Conservation (phyloP, 176 grass and related monocot species). For the Metroxylon sagu region DNA sequence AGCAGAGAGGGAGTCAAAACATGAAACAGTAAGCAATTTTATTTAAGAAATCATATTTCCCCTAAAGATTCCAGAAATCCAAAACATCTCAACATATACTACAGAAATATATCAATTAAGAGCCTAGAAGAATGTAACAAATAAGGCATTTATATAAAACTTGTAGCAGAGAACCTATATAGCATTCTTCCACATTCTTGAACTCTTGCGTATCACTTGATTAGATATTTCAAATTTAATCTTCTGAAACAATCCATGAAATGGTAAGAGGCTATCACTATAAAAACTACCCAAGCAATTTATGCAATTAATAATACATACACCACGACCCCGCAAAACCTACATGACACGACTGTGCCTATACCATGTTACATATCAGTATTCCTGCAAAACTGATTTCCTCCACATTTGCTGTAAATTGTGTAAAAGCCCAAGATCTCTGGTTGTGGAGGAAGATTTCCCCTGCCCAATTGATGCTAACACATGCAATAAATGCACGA, state of each 20-base stretch:
- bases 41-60: too few species aligned
- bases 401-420: slow-evolving; percentile 4
- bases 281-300: not conserved
- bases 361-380: slow-evolving; percentile 8
- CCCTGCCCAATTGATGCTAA: not conserved
- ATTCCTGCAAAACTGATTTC: slow-evolving; percentile 17
- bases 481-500: not conserved
- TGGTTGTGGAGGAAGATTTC: not conserved
- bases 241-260: not conserved
- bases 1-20: too few species aligned
- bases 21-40: too few species aligned
- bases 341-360: not conserved
- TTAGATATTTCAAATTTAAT: slow-evolving; percentile 1
- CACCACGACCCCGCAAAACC: not conserved
- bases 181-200: too few species aligned
- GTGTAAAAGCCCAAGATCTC: not conserved
- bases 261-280: not conserved
- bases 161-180: too few species aligned
- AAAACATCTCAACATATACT: too few species aligned
- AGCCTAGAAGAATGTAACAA: too few species aligned
- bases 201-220: not conserved
- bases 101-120: too few species aligned
- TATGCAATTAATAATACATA: slow-evolving; percentile 10
- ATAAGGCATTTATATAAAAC: too few species aligned
- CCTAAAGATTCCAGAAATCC: too few species aligned